A percentile compares a stretch with the other conserved stretches of the same genome.
Evolutionary conservation across 331 rosid species (phyloP).

Genomic region (Malus hybrid): DNA sequence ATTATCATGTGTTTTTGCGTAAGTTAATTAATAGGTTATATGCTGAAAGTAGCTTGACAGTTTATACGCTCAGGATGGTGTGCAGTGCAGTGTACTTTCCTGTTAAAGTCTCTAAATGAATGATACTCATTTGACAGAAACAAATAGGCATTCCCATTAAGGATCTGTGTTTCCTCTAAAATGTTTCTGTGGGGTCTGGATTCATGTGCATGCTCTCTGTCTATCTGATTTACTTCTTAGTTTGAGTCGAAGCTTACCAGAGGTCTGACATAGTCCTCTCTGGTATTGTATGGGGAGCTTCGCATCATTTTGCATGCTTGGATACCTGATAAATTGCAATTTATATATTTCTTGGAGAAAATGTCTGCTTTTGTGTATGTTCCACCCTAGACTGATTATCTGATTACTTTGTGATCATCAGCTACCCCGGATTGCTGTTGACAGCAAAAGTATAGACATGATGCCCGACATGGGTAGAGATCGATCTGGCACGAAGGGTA

Average conservation of each 20-base stretch:
- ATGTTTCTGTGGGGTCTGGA: not conserved
- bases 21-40: too few species aligned
- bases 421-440: conserved; percentile 71
- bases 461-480: conserved; percentile 40
- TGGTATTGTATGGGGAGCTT: not conserved
- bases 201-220: not conserved
- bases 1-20: not conserved
- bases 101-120: not conserved
- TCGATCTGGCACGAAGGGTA: not conserved
- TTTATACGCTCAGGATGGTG: too few species aligned
- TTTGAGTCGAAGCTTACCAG: not conserved
- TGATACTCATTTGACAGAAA: not conserved
- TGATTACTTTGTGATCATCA: conserved; percentile 33
- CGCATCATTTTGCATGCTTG: not conserved
- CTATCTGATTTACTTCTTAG: not conserved
- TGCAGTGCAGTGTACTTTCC: too few species aligned
- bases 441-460: conserved; percentile 37
- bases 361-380: not conserved
- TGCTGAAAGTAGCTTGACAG: too few species aligned
- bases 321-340: not conserved
- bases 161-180: not conserved
- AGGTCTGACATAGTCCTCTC: not conserved
- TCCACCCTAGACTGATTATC: conserved; percentile 4
- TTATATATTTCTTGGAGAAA: not conserved
- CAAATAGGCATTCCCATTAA: not conserved